Percentiles rank a stretch among this genome's conserved stretches.
These are phyloP conservation scores for Fusarium begoniae DNA, from an alignment of 2,329 filamentous ascomycete genomes.

Conservation along the genomic window DNA sequence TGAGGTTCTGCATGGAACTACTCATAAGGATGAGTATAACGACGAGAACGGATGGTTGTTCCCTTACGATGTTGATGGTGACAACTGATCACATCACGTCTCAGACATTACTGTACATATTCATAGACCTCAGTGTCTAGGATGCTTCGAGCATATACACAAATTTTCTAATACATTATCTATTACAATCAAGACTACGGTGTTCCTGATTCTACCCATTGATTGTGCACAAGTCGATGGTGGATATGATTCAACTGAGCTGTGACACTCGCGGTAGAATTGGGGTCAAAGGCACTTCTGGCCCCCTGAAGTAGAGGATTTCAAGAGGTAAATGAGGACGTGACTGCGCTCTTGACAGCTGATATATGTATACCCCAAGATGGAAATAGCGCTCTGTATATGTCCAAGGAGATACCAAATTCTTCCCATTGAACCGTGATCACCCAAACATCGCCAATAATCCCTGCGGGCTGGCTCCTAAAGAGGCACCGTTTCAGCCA, in stretches of 20 bases:
- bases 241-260: rapidly evolving
- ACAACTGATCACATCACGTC: neutral
- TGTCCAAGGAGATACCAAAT: neutral
- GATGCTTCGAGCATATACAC: neutral
- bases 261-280: neutral
- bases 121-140: neutral
- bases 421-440: no score
- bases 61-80: neutral
- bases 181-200: rapidly evolving
- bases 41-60: neutral
- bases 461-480: no score
- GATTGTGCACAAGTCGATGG: neutral
- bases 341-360: neutral
- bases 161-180: neutral
- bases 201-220: rapidly evolving
- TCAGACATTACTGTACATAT: neutral
- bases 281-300: neutral
- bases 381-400: neutral
- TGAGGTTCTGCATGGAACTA: neutral
- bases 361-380: neutral
- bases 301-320: rapidly evolving
- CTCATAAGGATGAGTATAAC: neutral
- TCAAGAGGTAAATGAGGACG: neutral
- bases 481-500: no score
- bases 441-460: no score